phyloP scores from a whole-genome alignment of 1,139 yeast species.

The Nakaseomyces kungkrabaensis region DNA sequence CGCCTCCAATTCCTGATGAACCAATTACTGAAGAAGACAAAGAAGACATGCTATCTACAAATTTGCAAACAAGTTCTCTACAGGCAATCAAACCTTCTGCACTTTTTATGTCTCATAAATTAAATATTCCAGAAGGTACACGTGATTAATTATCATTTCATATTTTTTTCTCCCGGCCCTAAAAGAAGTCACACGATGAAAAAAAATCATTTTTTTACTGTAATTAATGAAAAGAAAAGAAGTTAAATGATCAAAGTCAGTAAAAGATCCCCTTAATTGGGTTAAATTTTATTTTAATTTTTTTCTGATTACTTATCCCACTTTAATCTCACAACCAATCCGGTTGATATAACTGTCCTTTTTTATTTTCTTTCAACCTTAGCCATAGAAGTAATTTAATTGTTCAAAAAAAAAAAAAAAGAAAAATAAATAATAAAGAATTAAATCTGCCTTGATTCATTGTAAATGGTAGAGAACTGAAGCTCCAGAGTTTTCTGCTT shows the following conservation, averaged over 20 bases:
- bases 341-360: too few species aligned
- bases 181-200: neutral
- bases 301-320: too few species aligned
- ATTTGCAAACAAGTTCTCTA: neutral
- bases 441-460: too few species aligned
- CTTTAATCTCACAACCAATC: too few species aligned
- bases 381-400: too few species aligned
- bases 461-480: too few species aligned
- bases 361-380: too few species aligned
- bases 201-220: neutral
- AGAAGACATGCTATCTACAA: constrained; percentile 4
- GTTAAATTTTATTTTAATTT: too few species aligned
- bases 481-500: neutral
- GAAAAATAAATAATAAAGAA: too few species aligned
- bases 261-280: too few species aligned
- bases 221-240: neutral
- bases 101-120: neutral
- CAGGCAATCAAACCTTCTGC: constrained; percentile 1
- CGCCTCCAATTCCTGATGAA: constrained; percentile 13
- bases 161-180: neutral
- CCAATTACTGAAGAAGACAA: constrained; percentile 6
- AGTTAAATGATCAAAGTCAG: neutral
- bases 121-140: neutral
- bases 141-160: neutral
- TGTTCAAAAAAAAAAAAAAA: too few species aligned